These are phyloP conservation scores for Chaetomium strumarium DNA, from an alignment of 2,329 filamentous ascomycete genomes.

Conservation along the genomic window DNA sequence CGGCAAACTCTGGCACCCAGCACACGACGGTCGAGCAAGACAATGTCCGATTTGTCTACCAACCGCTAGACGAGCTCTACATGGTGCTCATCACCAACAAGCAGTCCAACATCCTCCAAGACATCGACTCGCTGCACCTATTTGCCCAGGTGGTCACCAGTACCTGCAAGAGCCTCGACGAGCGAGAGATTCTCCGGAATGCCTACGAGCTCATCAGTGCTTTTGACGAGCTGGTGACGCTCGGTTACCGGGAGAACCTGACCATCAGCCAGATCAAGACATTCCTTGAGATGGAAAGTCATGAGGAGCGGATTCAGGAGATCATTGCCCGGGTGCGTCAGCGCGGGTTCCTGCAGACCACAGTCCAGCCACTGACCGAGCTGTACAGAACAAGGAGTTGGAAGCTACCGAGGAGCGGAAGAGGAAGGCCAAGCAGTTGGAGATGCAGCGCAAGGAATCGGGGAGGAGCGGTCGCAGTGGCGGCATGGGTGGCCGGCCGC, in stretches of 20 bases:
- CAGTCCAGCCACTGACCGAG: slow-evolving; percentile 8
- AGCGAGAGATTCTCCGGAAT: slow-evolving; percentile 90
- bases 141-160: slow-evolving; percentile 96
- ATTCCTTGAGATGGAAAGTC: slow-evolving; percentile 98
- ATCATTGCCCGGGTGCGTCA: slow-evolving; percentile 78
- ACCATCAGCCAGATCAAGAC: slow-evolving; percentile 98
- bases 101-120: slow-evolving; percentile 98
- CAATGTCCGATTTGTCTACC: slow-evolving; percentile 99
- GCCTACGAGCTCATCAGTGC: slow-evolving; percentile 94
- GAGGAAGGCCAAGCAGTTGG: slow-evolving; percentile 95
- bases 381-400: slow-evolving; percentile 84
- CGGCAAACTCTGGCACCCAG: slow-evolving; percentile 91
- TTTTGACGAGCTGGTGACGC: slow-evolving; percentile 93
- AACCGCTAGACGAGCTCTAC: slow-evolving; percentile 97
- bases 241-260: slow-evolving; percentile 94
- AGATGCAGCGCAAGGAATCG: slow-evolving; percentile 97
- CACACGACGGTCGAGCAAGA: slow-evolving; percentile 98
- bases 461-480: slow-evolving; percentile 65
- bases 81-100: slow-evolving; percentile 99
- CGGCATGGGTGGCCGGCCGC: slow-evolving; percentile 63
- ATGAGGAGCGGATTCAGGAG: slow-evolving; percentile 97
- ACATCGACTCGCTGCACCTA: slow-evolving; percentile 96
- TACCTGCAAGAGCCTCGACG: slow-evolving; percentile 92
- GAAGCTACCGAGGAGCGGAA: slow-evolving; percentile 98
- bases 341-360: too few species aligned